These are phyloP conservation scores for Chrysoporthe cubensis DNA, from an alignment of 2,329 filamentous ascomycete genomes.

Conservation along the genomic window DNA sequence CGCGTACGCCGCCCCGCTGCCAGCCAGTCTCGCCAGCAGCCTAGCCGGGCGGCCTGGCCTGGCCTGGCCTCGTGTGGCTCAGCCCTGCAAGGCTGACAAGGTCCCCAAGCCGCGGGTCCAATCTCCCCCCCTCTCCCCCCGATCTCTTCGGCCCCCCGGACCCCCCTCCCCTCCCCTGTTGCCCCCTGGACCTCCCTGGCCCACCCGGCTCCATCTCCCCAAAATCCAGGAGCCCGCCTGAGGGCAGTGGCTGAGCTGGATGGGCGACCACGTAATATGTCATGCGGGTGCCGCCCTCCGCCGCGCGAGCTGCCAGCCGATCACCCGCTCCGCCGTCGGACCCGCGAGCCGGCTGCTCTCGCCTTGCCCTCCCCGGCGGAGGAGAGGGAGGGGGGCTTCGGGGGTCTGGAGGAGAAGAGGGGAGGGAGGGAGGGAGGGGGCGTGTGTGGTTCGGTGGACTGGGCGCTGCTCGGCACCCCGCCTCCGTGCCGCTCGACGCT, in stretches of 20 bases:
- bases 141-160: too few relatives aligned
- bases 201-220: not conserved
- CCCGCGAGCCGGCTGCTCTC: too few relatives aligned
- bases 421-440: too few relatives aligned
- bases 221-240: conserved; percentile 4
- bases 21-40: not conserved
- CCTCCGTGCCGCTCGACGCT: too few relatives aligned
- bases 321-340: not conserved
- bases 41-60: too few relatives aligned
- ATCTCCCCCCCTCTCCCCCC: not conserved
- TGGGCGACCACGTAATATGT: conserved; percentile 12
- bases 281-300: not conserved
- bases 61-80: conserved; percentile 14
- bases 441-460: too few relatives aligned
- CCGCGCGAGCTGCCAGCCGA: not conserved
- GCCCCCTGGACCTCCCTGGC: not conserved
- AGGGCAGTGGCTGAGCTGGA: conserved; percentile 22
- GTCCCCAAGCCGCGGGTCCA: not conserved
- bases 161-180: too few relatives aligned
- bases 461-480: too few relatives aligned
- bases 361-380: too few relatives aligned
- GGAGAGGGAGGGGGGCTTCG: too few relatives aligned
- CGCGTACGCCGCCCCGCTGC: not conserved
- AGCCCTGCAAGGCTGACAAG: conserved; percentile 26
- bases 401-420: too few relatives aligned